A percentile compares a stretch with the other conserved stretches of the same genome.
These are phyloP conservation scores for Myriosclerotinia duriaeana DNA, from an alignment of 2,329 filamentous ascomycete genomes.

Conservation along the genomic window DNA sequence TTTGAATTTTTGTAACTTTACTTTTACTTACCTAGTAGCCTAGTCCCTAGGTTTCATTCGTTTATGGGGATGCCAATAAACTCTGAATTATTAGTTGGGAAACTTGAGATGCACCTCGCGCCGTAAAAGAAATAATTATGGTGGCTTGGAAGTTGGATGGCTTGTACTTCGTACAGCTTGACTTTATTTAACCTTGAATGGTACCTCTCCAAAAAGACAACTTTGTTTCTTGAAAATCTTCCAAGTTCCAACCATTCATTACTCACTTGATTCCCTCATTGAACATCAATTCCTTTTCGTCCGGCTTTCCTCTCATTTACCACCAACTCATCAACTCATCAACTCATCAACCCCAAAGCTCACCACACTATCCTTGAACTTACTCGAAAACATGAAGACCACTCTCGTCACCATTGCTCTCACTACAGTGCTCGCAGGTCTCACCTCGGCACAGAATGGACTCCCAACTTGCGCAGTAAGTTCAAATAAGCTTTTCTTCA, in stretches of 20 bases:
- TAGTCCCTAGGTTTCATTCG: too few species aligned
- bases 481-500: constrained; percentile 28
- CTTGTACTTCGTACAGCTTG: too few species aligned
- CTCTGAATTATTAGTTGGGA: too few species aligned
- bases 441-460: constrained; percentile 51
- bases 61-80: too few species aligned
- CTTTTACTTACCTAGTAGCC: too few species aligned
- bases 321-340: background rate
- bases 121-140: too few species aligned
- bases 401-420: constrained; percentile 42
- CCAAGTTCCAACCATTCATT: background rate
- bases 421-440: constrained; percentile 53
- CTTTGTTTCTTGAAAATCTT: background rate
- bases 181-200: constrained; percentile 13
- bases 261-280: background rate
- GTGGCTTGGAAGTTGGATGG: too few species aligned
- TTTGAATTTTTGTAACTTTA: too few species aligned
- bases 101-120: too few species aligned
- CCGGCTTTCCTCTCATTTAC: background rate
- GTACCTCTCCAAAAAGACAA: background rate
- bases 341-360: background rate
- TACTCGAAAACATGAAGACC: constrained; percentile 26
- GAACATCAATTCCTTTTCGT: background rate
- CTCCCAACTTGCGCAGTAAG: constrained; percentile 58
- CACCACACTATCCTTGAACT: background rate